Percentiles rank a stretch among this genome's conserved stretches.
phyloP scores from a whole-genome alignment of 139 green algal genomes.

The Coelastrella sp. region DNA sequence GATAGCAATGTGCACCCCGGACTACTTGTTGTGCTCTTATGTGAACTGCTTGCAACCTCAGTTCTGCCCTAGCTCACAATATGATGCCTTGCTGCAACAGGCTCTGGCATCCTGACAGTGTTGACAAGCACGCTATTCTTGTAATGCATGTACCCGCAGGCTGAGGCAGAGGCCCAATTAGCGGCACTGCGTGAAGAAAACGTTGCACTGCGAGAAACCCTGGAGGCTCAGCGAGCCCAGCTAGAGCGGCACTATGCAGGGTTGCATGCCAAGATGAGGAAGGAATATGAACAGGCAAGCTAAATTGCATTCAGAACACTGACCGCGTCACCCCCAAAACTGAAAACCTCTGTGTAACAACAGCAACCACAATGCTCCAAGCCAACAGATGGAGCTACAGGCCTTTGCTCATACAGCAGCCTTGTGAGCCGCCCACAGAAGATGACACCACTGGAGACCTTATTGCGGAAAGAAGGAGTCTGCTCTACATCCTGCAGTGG shows the following conservation, averaged over 20 bases:
- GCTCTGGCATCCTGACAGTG: not conserved
- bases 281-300: conserved; percentile 78
- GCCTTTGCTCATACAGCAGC: too few relatives aligned
- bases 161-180: conserved; percentile 62
- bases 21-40: too few relatives aligned
- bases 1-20: too few relatives aligned
- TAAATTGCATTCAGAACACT: too few relatives aligned
- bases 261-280: conserved; percentile 70
- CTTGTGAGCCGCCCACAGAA: too few relatives aligned
- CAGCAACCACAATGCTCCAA: not conserved
- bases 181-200: conserved; percentile 74
- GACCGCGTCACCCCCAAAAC: too few relatives aligned
- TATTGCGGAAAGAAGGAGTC: too few relatives aligned
- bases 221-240: conserved; percentile 65
- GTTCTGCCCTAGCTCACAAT: too few relatives aligned
- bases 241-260: conserved; percentile 81
- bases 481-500: too few relatives aligned
- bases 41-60: too few relatives aligned
- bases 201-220: conserved; percentile 64
- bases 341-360: too few relatives aligned
- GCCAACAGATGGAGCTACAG: not conserved
- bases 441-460: too few relatives aligned
- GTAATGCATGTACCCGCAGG: not conserved
- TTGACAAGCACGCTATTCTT: not conserved
- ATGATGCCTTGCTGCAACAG: not conserved